phyloP scores from a whole-genome alignment of 768 basidiomycete species.

The Hygrocybe coccinea region DNA sequence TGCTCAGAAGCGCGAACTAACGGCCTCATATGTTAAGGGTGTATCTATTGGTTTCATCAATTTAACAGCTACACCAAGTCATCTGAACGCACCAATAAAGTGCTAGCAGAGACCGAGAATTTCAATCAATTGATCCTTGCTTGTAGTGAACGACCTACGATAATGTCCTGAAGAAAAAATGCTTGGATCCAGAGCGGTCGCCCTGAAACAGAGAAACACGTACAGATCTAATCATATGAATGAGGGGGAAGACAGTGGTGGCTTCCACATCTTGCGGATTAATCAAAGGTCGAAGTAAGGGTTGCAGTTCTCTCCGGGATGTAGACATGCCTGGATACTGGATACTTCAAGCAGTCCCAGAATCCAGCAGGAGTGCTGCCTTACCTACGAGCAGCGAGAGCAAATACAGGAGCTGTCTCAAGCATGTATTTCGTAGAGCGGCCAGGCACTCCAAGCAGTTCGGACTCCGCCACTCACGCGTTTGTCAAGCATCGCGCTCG shows the following conservation, averaged over 20 bases:
- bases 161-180: constrained; percentile 47
- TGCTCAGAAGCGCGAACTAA: constrained; percentile 29
- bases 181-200: constrained; percentile 12
- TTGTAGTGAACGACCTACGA: constrained; percentile 36
- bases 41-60: constrained; percentile 52
- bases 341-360: too few relatives aligned
- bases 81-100: constrained; percentile 55
- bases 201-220: constrained; percentile 20
- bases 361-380: too few relatives aligned
- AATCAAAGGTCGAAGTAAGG: constrained; percentile 41
- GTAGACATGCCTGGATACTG: constrained; percentile 25
- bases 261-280: constrained; percentile 48
- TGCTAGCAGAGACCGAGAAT: constrained; percentile 38
- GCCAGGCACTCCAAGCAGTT: constrained; percentile 9
- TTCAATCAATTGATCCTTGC: background rate
- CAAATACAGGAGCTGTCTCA: background rate
- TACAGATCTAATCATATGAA: constrained; percentile 70
- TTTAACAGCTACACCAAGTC: background rate
- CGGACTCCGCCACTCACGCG: constrained; percentile 10
- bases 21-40: constrained; percentile 76
- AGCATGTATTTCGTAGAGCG: background rate
- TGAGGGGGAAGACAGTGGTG: constrained; percentile 72
- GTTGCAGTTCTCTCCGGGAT: constrained; percentile 40
- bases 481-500: constrained; percentile 26
- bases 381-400: background rate